These are phyloP conservation scores for Monosporascus sp. DNA, from an alignment of 2,329 filamentous ascomycete species.

Conservation along the genomic window DNA sequence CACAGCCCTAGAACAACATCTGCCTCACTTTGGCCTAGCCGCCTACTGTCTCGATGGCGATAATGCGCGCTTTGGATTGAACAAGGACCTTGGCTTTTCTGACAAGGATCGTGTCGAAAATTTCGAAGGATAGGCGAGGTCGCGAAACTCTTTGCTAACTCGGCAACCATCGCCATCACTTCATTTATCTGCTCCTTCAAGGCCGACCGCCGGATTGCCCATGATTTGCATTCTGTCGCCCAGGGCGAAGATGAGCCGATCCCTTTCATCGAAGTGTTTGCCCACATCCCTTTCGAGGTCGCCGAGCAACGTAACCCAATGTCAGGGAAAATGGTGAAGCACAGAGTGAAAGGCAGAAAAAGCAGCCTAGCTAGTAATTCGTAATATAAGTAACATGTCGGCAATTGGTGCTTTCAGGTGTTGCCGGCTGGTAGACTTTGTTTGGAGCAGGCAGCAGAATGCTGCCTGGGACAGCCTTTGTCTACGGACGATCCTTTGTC, in stretches of 20 bases:
- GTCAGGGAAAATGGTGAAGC: too few relatives aligned
- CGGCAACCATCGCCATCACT: slow-evolving; percentile 79
- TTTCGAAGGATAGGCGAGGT: slow-evolving; percentile 92
- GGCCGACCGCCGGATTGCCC: slow-evolving; percentile 76
- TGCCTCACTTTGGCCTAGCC: slow-evolving; percentile 75
- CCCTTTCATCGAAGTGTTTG: slow-evolving; percentile 88
- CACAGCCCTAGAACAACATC: slow-evolving; percentile 92
- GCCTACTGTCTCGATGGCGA: slow-evolving; percentile 96
- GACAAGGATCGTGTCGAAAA: slow-evolving; percentile 95
- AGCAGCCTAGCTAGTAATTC: too few relatives aligned
- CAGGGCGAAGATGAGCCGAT: slow-evolving; percentile 61
- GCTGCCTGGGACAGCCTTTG: too few relatives aligned
- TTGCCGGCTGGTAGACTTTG: too few relatives aligned
- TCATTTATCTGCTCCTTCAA: slow-evolving; percentile 96
- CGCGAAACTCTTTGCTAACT: slow-evolving; percentile 93
- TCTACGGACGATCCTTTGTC: too few relatives aligned
- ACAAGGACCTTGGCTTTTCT: slow-evolving; percentile 94
- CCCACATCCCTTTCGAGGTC: slow-evolving; percentile 86
- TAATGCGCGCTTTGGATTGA: slow-evolving; percentile 96
- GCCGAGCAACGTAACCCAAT: slow-evolving; percentile 94
- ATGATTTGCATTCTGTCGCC: slow-evolving; percentile 66
- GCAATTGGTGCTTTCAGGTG: too few relatives aligned
- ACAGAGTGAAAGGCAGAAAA: too few relatives aligned
- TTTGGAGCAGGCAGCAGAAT: too few relatives aligned
- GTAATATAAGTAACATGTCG: too few relatives aligned